Evolutionary conservation across 495 filamentous ascomycete species (phyloP), one percentile per base, ranked within the genome.

Genomic region (Lasiosphaeria miniovina): DNA sequence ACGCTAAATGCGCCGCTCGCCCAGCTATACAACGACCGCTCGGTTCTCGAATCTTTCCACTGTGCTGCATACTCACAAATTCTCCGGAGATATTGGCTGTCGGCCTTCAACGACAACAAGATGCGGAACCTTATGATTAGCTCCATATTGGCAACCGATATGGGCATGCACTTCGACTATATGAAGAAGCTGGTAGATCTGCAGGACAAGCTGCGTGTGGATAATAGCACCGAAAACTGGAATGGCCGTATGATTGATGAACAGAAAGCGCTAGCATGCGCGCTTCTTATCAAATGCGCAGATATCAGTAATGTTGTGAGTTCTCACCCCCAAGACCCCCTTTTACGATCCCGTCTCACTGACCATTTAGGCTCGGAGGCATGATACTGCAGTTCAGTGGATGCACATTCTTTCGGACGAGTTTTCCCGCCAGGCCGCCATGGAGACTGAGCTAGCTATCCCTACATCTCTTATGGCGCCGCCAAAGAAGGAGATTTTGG

Each of bases 11-110:
- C 94, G 43, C 95, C 94, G 11, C 80, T 98, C 15, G 94, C 94
- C n/a, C 94, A 98, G 69, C 79, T 98, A 12, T 98, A 98, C 75
- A 98, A 98, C 71, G 94, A 98, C 71, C 89, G 88, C 61, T 98
- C 94, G 14, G 94, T 98, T 31, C 82, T 98, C 34, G 94, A 98
- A 75, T 93, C 93, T 14, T 98, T 97, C 70, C 94, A 98, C 67
- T 97, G 94, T 68, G 95, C 94, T 12, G 94, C 95, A 3, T 98
- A 93, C 69, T 97, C 91, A 3, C 94, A 98, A 68, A 96, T 98
- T 38, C 83, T 98, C 38, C 89, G 92, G 50, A 87, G 92, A 38
- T 85, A 97, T 73, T 98, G 94, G 94, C 91, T 91, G 6, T 77
- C 84, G 3, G 88, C 87, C 3, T 93, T 93, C 65, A 76, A 83